phyloP scores from a whole-genome alignment of 306 rosid genomes.

The Casuarina cunninghamiana region DNA sequence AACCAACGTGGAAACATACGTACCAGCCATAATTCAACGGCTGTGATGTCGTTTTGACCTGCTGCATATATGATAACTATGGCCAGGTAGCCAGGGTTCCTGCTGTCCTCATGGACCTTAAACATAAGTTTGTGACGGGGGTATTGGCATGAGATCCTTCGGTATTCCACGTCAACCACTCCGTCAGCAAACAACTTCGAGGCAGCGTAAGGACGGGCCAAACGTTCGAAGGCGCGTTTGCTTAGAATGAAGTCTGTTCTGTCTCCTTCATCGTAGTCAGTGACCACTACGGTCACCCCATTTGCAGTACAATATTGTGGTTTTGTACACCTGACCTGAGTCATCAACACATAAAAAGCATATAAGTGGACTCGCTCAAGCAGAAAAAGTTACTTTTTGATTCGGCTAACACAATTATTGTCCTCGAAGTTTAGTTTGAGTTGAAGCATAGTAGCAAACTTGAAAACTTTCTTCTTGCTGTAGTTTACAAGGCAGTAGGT shows the following conservation, averaged over 20 bases:
- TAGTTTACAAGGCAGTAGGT: not conserved
- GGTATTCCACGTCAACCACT: constrained; percentile 53
- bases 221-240: constrained; percentile 37
- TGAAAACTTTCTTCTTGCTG: too few species aligned
- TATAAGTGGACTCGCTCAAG: too few species aligned
- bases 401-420: not conserved
- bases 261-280: constrained; percentile 60
- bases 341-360: not conserved
- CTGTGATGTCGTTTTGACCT: constrained; percentile 61
- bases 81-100: constrained; percentile 60
- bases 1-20: not conserved
- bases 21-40: constrained; percentile 64
- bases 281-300: constrained; percentile 49
- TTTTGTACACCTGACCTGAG: constrained; percentile 53
- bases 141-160: constrained; percentile 54
- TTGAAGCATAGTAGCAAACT: too few species aligned
- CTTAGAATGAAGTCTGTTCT: constrained; percentile 55
- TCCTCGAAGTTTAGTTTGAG: not conserved
- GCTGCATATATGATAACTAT: constrained; percentile 35
- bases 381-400: too few species aligned
- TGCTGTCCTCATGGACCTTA: constrained; percentile 64
- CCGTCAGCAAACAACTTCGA: constrained; percentile 37
- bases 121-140: constrained; percentile 34
- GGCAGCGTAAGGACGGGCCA: constrained; percentile 32
- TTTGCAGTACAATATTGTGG: constrained; percentile 36